Conservation (phyloP, 2,329 filamentous ascomycete species). For the Parascedosporium putredinis region DNA sequence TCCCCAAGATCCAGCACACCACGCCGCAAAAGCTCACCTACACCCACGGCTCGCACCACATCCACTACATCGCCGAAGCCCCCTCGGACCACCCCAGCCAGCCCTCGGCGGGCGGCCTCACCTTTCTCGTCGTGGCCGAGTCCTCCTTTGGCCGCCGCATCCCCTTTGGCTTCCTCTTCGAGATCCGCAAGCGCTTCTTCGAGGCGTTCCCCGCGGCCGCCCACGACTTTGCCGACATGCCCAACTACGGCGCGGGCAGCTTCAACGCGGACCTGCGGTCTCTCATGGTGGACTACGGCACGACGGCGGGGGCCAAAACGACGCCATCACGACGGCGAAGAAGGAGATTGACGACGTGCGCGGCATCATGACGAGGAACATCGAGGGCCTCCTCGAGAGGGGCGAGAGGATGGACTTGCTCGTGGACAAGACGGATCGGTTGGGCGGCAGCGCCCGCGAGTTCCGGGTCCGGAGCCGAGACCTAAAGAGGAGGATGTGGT, state of each 20-base stretch:
- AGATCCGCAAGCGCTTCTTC: slow-evolving; percentile 83
- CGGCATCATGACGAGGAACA: slow-evolving; percentile 93
- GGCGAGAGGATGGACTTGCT: slow-evolving; percentile 89
- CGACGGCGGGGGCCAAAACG: slow-evolving; percentile 64
- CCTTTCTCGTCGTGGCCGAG: slow-evolving; percentile 83
- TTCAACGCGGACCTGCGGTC: slow-evolving; percentile 73
- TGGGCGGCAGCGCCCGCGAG: slow-evolving; percentile 81
- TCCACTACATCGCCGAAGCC: slow-evolving; percentile 88
- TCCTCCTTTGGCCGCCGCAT: slow-evolving; percentile 74
- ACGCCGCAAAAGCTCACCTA: slow-evolving; percentile 83
- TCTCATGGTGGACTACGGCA: slow-evolving; percentile 77
- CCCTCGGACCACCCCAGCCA: slow-evolving; percentile 52
- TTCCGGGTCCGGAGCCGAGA: slow-evolving; percentile 82
- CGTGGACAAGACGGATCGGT: slow-evolving; percentile 89
- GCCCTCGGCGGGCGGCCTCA: slow-evolving; percentile 67
- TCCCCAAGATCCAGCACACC: slow-evolving; percentile 83
- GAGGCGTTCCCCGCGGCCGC: slow-evolving; percentile 49
- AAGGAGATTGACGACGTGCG: slow-evolving; percentile 86
- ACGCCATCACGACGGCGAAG: slow-evolving; percentile 75
- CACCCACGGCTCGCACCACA: slow-evolving; percentile 82
- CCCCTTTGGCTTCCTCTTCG: slow-evolving; percentile 84
- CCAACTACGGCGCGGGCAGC: slow-evolving; percentile 78
- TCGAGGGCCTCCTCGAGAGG: slow-evolving; percentile 77
- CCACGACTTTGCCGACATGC: slow-evolving; percentile 67
- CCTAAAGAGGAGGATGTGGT: slow-evolving; percentile 93